Percentiles rank a stretch among this genome's conserved stretches.
Evolutionary conservation across 805 yeast species (phyloP).

Genomic region (Myxozyma lipomycoides): DNA sequence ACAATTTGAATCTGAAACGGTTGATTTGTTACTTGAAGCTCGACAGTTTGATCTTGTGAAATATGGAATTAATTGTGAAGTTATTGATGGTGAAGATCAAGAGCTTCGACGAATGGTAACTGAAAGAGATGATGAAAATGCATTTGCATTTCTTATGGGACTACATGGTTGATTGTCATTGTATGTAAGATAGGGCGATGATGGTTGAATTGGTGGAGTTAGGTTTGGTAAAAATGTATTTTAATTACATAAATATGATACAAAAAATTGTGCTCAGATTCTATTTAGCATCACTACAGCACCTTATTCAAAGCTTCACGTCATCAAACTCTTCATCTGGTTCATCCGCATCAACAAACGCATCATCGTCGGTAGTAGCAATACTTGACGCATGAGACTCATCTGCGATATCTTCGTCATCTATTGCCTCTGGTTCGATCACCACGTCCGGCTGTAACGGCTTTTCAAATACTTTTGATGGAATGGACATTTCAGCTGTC

Average conservation of each 20-base stretch:
- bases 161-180: not conserved
- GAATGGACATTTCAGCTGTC: not conserved
- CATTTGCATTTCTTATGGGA: constrained; percentile 10
- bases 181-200: not conserved
- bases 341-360: not conserved
- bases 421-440: not conserved
- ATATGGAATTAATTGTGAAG: constrained; percentile 4
- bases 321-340: constrained; percentile 13
- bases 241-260: too few relatives aligned
- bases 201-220: not conserved
- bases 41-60: constrained; percentile 10
- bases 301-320: constrained; percentile 3
- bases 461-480: not conserved
- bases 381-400: not conserved
- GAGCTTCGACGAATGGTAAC: constrained; percentile 14
- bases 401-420: constrained; percentile 5
- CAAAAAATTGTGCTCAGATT: too few relatives aligned
- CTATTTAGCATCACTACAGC: constrained; percentile 1
- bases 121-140: constrained; percentile 16
- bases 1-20: constrained; percentile 13
- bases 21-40: constrained; percentile 13
- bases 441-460: constrained; percentile 6
- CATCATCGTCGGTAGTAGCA: not conserved
- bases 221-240: too few relatives aligned
- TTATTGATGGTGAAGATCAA: constrained; percentile 7